Conservation (phyloP, 371 early-diverging fungal genomes). For the Choanephora cucurbitarum region DNA sequence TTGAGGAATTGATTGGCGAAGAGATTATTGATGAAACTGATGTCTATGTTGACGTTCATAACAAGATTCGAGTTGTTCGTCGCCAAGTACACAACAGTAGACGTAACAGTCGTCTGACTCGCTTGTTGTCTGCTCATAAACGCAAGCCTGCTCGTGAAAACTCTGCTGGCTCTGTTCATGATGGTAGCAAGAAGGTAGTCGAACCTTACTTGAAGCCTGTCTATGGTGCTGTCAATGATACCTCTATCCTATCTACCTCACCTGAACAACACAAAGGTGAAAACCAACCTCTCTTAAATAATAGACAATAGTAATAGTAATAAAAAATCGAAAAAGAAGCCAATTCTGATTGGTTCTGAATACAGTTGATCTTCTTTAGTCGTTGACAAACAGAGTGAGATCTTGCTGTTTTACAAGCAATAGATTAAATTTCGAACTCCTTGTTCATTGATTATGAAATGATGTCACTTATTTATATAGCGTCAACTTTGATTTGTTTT, state of each 20-base stretch:
- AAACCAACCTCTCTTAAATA: constrained; percentile 23
- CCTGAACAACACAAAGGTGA: constrained; percentile 14
- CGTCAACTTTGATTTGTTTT: no score
- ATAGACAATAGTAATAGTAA: constrained; percentile 13
- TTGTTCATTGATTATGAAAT: no score
- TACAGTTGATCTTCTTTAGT: no score
- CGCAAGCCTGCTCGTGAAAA: constrained; percentile 19
- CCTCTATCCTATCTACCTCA: constrained; percentile 14
- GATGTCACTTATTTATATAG: no score
- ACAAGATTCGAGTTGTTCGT: constrained; percentile 33
- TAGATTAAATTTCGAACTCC: no score
- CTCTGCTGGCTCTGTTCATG: constrained; percentile 12
- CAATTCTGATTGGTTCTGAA: no score
- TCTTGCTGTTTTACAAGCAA: no score
- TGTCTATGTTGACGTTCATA: constrained; percentile 77
- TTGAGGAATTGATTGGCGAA: constrained; percentile 93
- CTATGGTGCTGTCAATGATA: constrained; percentile 24
- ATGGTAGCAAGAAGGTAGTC: constrained; percentile 18
- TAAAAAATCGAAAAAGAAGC: no score
- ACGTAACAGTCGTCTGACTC: constrained; percentile 25
- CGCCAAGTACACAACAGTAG: constrained; percentile 26
- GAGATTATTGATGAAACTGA: constrained; percentile 96
- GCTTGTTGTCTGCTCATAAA: constrained; percentile 26
- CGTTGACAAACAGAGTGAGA: no score
- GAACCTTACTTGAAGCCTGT: constrained; percentile 29